phyloP scores from a whole-genome alignment of 2,329 filamentous ascomycete species.

The Fusarium pseudograminearum region DNA sequence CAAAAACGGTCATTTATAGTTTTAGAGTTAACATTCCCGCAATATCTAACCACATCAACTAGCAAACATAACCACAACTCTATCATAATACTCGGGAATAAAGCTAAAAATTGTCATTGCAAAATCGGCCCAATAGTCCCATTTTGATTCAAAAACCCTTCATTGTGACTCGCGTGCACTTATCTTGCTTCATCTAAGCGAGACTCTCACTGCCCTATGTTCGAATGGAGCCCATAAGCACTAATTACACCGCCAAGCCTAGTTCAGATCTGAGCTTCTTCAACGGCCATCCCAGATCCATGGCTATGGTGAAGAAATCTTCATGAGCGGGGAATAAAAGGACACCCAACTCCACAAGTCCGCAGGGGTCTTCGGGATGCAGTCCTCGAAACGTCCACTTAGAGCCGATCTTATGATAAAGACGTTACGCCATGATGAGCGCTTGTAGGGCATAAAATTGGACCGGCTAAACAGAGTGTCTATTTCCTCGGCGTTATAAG shows the following conservation, averaged over 20 bases:
- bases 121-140: fast-evolving
- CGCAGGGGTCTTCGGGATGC: constrained; percentile 11
- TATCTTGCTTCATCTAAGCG: neutral
- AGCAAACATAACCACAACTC: no score
- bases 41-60: no score
- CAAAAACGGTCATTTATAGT: no score
- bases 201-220: neutral
- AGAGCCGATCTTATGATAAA: constrained; percentile 11
- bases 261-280: neutral
- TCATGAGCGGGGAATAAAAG: neutral
- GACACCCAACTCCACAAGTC: neutral
- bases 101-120: no score
- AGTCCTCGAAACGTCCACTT: constrained; percentile 3
- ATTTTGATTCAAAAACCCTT: neutral
- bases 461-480: neutral
- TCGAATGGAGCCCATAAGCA: neutral
- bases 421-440: neutral
- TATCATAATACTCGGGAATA: no score
- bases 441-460: neutral
- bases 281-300: neutral
- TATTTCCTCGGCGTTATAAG: neutral
- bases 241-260: neutral
- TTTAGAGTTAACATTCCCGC: no score
- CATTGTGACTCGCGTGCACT: neutral
- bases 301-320: constrained; percentile 3